Evolutionary conservation across 2,329 filamentous ascomycete species (phyloP).

Genomic region (Talaromyces sp.): DNA sequence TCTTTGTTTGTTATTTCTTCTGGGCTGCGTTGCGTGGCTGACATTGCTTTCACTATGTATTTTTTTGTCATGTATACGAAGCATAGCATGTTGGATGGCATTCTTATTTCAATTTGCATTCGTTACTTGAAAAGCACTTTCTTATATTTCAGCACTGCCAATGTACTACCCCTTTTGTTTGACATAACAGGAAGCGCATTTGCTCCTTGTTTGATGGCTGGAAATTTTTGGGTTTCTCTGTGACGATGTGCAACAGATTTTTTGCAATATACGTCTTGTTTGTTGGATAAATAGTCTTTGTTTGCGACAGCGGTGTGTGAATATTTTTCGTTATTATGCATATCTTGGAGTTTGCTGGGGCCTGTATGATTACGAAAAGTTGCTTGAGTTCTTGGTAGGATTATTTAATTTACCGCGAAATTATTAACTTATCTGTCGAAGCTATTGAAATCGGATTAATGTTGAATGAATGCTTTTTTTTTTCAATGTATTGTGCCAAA

Average conservation of each 20-base stretch:
- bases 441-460: background rate
- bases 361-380: background rate
- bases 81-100: background rate
- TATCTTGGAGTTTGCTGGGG: background rate
- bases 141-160: background rate
- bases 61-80: background rate
- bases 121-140: background rate
- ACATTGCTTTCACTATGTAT: background rate
- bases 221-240: background rate
- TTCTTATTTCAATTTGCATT: background rate
- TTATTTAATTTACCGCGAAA: background rate
- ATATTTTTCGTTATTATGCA: background rate
- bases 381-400: background rate
- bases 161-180: background rate
- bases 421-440: background rate
- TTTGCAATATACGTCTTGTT: background rate
- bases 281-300: background rate
- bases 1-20: background rate
- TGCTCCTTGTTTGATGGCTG: background rate
- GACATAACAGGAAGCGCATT: background rate
- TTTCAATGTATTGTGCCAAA: background rate
- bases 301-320: background rate
- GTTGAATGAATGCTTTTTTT: background rate
- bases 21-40: background rate
- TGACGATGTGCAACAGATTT: background rate